A percentile compares a stretch with the other conserved stretches of the same genome.
Conservation (phyloP, 345 rosid species). For the Noccaea bulbosa region DNA sequence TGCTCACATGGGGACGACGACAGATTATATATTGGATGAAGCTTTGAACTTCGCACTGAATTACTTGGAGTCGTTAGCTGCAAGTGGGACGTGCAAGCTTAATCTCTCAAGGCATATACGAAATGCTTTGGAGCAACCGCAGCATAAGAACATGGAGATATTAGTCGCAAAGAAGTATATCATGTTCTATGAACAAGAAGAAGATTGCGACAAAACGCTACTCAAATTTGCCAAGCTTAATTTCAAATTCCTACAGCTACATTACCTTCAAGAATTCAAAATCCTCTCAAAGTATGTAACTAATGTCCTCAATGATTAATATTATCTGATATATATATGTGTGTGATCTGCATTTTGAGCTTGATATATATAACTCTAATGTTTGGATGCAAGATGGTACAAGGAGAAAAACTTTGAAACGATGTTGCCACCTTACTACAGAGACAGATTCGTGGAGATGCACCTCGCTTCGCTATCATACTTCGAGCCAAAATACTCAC, state of each 20-base stretch:
- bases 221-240: constrained; percentile 19
- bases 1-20: constrained; percentile 35
- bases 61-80: constrained; percentile 19
- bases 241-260: constrained; percentile 1
- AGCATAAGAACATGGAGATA: constrained; percentile 5
- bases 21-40: constrained; percentile 45
- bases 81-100: not conserved
- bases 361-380: not conserved
- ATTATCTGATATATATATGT: not conserved
- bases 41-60: constrained; percentile 27
- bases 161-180: constrained; percentile 5
- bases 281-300: not conserved
- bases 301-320: not conserved
- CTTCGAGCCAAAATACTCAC: constrained; percentile 1
- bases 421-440: constrained; percentile 24
- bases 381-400: constrained; percentile 22
- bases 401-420: constrained; percentile 11
- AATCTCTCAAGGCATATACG: constrained; percentile 4
- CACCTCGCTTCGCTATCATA: not conserved
- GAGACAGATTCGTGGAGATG: not conserved
- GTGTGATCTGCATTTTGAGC: not conserved
- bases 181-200: constrained; percentile 2
- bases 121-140: not conserved
- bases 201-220: not conserved
- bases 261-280: constrained; percentile 17